phyloP scores from a whole-genome alignment of 352 stramenopile species.

The Blastocystis sp. region DNA sequence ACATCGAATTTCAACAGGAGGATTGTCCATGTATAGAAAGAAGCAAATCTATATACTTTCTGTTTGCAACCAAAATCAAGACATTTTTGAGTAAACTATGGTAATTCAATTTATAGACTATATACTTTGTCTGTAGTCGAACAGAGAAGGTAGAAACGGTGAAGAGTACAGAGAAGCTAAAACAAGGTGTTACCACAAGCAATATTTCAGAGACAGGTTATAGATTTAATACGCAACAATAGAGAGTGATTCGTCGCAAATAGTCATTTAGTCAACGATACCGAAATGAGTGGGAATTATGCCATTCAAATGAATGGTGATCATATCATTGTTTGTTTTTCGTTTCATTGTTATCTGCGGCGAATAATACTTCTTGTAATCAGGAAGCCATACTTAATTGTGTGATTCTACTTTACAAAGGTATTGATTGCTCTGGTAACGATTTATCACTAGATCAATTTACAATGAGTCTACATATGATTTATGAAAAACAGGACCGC shows the following conservation, averaged over 20 bases:
- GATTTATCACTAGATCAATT: background rate
- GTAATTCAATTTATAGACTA: too few species aligned
- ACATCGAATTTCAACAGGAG: constrained; percentile 18
- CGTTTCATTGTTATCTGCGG: background rate
- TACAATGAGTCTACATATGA: background rate
- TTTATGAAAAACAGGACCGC: background rate
- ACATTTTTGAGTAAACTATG: too few species aligned
- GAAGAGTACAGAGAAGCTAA: too few species aligned
- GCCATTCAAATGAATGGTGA: background rate
- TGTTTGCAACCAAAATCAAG: too few species aligned
- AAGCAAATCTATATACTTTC: background rate
- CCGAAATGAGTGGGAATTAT: background rate
- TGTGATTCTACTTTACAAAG: background rate
- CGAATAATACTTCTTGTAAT: background rate
- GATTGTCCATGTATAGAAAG: constrained; percentile 3
- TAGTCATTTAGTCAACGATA: too few species aligned
- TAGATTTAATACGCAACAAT: too few species aligned
- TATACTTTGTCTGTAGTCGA: too few species aligned
- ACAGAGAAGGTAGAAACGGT: too few species aligned
- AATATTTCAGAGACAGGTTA: too few species aligned
- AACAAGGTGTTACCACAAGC: too few species aligned
- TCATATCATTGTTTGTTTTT: background rate
- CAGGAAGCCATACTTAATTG: background rate
- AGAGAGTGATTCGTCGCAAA: too few species aligned
- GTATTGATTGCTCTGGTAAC: background rate